A percentile compares a stretch with the other conserved stretches of the same genome.
Conservation (phyloP, 192 early-diverging fungal species). For the Gonapodya sp. region DNA sequence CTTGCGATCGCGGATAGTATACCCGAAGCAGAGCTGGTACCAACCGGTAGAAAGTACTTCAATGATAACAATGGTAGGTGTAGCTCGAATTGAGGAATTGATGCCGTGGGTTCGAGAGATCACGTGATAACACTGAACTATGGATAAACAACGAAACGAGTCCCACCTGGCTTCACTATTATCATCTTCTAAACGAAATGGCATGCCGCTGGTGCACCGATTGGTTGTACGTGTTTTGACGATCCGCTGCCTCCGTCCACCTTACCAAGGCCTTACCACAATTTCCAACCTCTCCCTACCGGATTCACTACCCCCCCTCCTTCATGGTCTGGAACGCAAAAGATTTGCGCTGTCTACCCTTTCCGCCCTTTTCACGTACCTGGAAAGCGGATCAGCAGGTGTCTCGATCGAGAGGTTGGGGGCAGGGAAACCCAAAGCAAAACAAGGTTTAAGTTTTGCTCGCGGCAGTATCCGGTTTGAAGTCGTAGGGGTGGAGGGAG, state of each 20-base stretch:
- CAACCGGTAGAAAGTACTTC: conserved; percentile 47
- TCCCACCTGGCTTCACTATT: conserved; percentile 24
- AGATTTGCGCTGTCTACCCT: neutral
- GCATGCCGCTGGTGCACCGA: conserved; percentile 34
- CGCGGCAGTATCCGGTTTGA: neutral
- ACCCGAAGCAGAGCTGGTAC: conserved; percentile 30
- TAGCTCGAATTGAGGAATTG: neutral
- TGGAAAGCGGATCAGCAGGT: neutral
- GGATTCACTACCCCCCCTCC: neutral
- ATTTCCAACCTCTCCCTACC: neutral
- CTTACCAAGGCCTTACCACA: neutral
- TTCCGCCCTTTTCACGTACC: neutral
- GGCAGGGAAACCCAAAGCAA: neutral
- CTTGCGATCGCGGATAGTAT: conserved; percentile 31
- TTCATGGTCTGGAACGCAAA: neutral
- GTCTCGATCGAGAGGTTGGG: too few relatives aligned
- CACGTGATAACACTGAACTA: neutral
- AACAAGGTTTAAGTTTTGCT: neutral
- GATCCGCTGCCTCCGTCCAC: neutral
- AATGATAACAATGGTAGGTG: conserved; percentile 25
- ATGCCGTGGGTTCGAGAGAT: neutral
- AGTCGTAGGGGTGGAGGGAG: neutral
- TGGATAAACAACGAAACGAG: conserved; percentile 21
- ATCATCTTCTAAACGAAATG: conserved; percentile 39
- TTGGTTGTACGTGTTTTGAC: neutral